A percentile compares a stretch with the other conserved stretches of the same genome.
Conservation (phyloP, 2,329 filamentous ascomycete species). For the Chlorencoelia australis region DNA sequence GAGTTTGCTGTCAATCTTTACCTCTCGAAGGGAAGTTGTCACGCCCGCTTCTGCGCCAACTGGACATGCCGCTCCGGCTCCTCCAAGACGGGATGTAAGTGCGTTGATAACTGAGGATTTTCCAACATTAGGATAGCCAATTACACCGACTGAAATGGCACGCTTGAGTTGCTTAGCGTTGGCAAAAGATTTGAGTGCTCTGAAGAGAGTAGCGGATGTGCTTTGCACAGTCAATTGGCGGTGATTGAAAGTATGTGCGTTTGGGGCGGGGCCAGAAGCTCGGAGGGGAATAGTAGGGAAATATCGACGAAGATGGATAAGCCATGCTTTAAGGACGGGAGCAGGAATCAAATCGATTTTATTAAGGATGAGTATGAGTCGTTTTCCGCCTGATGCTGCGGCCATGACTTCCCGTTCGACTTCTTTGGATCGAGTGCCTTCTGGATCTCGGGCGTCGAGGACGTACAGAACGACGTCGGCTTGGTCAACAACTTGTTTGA, state of each 20-base stretch:
- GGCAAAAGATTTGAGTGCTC: slow-evolving; percentile 81
- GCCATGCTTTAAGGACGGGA: slow-evolving; percentile 73
- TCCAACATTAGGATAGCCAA: slow-evolving; percentile 92
- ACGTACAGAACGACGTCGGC: slow-evolving; percentile 91
- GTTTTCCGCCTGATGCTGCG: slow-evolving; percentile 72
- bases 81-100: slow-evolving; percentile 65
- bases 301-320: slow-evolving; percentile 72
- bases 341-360: slow-evolving; percentile 89
- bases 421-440: slow-evolving; percentile 81
- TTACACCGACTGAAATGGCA: slow-evolving; percentile 82
- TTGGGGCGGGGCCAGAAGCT: slow-evolving; percentile 70
- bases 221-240: slow-evolving; percentile 78
- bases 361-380: slow-evolving; percentile 85
- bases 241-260: slow-evolving; percentile 87
- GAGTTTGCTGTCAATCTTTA: slow-evolving; percentile 91
- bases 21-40: slow-evolving; percentile 76
- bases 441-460: slow-evolving; percentile 82
- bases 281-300: slow-evolving; percentile 88
- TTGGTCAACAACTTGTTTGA: slow-evolving; percentile 83
- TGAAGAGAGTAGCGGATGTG: slow-evolving; percentile 77
- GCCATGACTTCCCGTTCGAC: slow-evolving; percentile 88
- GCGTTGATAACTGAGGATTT: slow-evolving; percentile 97
- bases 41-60: slow-evolving; percentile 87
- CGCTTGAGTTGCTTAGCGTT: slow-evolving; percentile 77
- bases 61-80: slow-evolving; percentile 65